Conservation (phyloP, 2,329 filamentous ascomycete species). For the Botrytis fabae region DNA sequence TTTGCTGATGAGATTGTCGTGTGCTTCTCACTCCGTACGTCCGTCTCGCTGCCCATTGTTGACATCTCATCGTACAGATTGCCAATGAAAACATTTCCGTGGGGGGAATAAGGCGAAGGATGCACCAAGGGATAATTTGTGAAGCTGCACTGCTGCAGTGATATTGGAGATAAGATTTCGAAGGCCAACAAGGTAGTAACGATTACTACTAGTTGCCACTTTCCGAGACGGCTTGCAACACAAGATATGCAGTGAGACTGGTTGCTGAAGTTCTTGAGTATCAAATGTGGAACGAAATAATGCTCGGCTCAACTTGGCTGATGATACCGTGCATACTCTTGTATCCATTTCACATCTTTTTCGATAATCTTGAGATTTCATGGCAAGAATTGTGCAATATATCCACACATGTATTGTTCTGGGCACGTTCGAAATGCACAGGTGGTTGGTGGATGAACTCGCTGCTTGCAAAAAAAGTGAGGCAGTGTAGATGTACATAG, state of each 20-base stretch:
- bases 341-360: slow-evolving; percentile 1
- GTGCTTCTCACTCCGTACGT: slow-evolving; percentile 4
- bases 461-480: background rate
- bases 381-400: slow-evolving; percentile 4
- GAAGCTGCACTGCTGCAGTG: slow-evolving; percentile 13
- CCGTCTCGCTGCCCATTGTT: background rate
- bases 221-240: background rate
- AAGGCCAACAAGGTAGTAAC: background rate
- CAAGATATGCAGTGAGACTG: slow-evolving; percentile 17
- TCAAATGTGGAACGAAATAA: slow-evolving; percentile 2
- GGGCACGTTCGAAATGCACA: background rate
- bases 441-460: slow-evolving; percentile 17
- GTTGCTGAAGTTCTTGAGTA: background rate
- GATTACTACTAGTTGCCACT: slow-evolving; percentile 5
- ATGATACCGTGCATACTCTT: slow-evolving; percentile 1
- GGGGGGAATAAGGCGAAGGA: background rate
- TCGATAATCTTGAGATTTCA: background rate
- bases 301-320: slow-evolving; percentile 6
- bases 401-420: background rate
- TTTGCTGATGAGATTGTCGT: background rate
- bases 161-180: slow-evolving; percentile 11
- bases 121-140: slow-evolving; percentile 3
- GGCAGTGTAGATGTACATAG: slow-evolving; percentile 11
- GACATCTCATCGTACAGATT: slow-evolving; percentile 8
- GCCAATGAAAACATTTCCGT: slow-evolving; percentile 5